Evolutionary conservation across 208 protist genomes (phyloP).

Genomic region (Leishmania guyanensis): DNA sequence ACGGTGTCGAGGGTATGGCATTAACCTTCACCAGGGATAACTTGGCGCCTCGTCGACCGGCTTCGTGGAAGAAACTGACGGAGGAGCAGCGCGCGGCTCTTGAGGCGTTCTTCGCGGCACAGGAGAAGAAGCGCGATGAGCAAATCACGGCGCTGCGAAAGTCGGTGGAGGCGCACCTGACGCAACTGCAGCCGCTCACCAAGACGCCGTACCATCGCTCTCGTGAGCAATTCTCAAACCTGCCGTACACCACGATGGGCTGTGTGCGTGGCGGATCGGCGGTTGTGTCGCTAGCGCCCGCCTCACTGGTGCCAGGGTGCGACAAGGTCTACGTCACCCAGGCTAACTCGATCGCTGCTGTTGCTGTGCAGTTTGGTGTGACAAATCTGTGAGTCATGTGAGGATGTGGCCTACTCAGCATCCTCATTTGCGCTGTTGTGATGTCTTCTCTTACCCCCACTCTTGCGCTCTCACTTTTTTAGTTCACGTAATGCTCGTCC

Average conservation of each 20-base stretch:
- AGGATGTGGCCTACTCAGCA: background rate
- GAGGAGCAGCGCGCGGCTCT: constrained; percentile 56
- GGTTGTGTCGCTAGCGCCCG: constrained; percentile 39
- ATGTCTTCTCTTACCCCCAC: background rate
- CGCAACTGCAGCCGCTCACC: constrained; percentile 33
- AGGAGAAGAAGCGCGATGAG: constrained; percentile 57
- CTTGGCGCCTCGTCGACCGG: constrained; percentile 20
- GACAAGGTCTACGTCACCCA: constrained; percentile 55
- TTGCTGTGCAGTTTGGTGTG: constrained; percentile 53
- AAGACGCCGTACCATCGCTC: constrained; percentile 56
- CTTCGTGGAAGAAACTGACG: constrained; percentile 42
- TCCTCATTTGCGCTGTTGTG: background rate
- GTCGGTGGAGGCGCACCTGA: constrained; percentile 34
- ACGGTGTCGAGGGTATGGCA: background rate
- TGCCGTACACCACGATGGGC: constrained; percentile 57
- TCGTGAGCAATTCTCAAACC: constrained; percentile 49
- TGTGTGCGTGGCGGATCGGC: constrained; percentile 23
- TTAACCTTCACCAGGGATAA: too few species aligned
- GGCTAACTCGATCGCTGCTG: constrained; percentile 36
- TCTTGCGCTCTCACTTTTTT: background rate
- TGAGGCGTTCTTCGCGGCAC: constrained; percentile 30
- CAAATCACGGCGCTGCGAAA: constrained; percentile 37
- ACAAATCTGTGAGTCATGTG: constrained; percentile 33
- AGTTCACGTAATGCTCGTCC: background rate
- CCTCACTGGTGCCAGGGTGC: constrained; percentile 20